Conservation (phyloP, 2,329 filamentous ascomycete genomes). For the Neonectria sp. region DNA sequence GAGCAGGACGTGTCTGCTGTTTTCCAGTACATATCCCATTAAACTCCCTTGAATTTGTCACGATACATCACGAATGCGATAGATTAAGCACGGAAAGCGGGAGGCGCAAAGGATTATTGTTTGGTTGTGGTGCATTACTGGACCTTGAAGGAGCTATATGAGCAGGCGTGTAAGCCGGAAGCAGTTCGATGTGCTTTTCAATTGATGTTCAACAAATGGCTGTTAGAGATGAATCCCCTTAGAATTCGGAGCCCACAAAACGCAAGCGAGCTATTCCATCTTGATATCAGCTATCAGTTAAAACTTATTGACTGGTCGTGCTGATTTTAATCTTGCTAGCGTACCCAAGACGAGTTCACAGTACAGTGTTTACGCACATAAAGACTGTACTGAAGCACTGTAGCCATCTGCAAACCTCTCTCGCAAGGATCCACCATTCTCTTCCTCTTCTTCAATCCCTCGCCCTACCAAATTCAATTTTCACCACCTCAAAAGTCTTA, state of each 20-base stretch:
- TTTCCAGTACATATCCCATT: slow-evolving; percentile 98
- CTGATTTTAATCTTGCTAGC: not conserved
- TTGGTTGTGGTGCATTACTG: not conserved
- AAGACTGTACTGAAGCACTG: not conserved
- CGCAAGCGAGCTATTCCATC: not conserved
- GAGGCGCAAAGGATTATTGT: not conserved
- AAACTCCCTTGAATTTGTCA: slow-evolving; percentile 19
- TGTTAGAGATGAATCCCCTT: not conserved
- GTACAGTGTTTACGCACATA: not conserved
- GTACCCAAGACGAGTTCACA: too few relatives aligned
- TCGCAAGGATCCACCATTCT: slow-evolving; percentile 1
- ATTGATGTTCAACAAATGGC: not conserved
- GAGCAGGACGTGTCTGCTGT: slow-evolving; percentile 91
- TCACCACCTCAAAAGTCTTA: not conserved
- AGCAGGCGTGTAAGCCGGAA: not conserved
- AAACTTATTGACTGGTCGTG: not conserved
- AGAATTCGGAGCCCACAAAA: not conserved
- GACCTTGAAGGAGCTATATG: not conserved
- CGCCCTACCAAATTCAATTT: not conserved
- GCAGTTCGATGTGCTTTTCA: not conserved
- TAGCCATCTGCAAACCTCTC: slow-evolving; percentile 8
- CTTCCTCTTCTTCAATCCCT: not conserved
- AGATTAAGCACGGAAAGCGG: not conserved
- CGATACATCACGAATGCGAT: not conserved
- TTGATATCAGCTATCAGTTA: not conserved